phyloP scores from a whole-genome alignment of 2,329 filamentous ascomycete genomes.

The Polychaeton citri region DNA sequence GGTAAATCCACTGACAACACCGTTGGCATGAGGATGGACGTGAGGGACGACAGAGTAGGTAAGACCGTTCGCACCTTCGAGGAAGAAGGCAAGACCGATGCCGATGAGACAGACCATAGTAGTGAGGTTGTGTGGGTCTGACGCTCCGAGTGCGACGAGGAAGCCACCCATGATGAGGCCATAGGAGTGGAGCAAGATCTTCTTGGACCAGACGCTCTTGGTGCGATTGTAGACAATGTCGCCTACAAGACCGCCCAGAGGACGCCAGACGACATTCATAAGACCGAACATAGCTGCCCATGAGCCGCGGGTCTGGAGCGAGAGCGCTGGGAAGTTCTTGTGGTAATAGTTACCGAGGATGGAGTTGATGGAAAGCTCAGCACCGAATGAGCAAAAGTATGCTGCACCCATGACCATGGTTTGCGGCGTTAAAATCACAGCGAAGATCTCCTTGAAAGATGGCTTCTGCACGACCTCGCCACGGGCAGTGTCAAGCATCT shows the following conservation, averaged over 20 bases:
- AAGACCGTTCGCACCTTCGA: slow-evolving; percentile 73
- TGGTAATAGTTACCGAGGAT: slow-evolving; percentile 47
- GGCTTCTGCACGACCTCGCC: slow-evolving; percentile 52
- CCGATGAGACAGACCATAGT: slow-evolving; percentile 67
- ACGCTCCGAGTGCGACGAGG: slow-evolving; percentile 48
- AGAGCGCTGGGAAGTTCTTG: slow-evolving; percentile 40
- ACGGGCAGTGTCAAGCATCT: slow-evolving; percentile 43
- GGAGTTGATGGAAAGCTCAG: slow-evolving; percentile 47
- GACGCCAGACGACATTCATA: slow-evolving; percentile 55
- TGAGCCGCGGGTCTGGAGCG: slow-evolving; percentile 41
- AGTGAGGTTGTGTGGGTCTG: slow-evolving; percentile 46
- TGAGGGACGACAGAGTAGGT: slow-evolving; percentile 82
- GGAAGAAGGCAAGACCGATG: slow-evolving; percentile 64
- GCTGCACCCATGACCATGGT: slow-evolving; percentile 38
- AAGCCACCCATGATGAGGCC: slow-evolving; percentile 45
- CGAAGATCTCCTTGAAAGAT: slow-evolving; percentile 43
- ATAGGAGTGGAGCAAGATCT: slow-evolving; percentile 45
- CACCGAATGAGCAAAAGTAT: slow-evolving; percentile 50
- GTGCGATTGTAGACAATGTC: slow-evolving; percentile 43
- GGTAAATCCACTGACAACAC: slow-evolving; percentile 61
- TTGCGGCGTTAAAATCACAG: slow-evolving; percentile 49
- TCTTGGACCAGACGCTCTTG: slow-evolving; percentile 48
- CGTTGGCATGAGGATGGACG: slow-evolving; percentile 72
- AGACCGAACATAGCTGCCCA: slow-evolving; percentile 67
- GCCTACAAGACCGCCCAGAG: slow-evolving; percentile 48